phyloP scores from a whole-genome alignment of 2,329 filamentous ascomycete species.

The Epichloe sp. region DNA sequence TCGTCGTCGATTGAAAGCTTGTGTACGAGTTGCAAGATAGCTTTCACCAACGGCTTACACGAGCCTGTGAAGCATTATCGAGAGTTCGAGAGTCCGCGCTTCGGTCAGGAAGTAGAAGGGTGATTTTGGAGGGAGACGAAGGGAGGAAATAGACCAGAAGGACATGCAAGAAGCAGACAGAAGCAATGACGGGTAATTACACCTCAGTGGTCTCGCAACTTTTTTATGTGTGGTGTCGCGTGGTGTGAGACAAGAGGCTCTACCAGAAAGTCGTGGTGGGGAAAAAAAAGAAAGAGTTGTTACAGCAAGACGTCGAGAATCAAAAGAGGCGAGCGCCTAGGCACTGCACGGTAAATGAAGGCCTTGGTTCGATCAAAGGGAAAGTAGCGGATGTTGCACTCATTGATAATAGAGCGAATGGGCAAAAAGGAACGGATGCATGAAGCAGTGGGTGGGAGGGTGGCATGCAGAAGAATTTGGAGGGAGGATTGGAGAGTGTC shows the following conservation, averaged over 20 bases:
- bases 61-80: constrained; percentile 10
- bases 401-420: background rate
- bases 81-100: background rate
- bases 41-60: constrained; percentile 9
- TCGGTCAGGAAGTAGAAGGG: background rate
- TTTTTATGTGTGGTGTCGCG: background rate
- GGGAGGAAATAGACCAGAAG: background rate
- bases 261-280: background rate
- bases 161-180: background rate
- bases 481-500: background rate
- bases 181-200: constrained; percentile 3
- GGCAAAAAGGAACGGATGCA: background rate
- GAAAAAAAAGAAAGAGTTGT: background rate
- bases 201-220: background rate
- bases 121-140: background rate
- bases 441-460: background rate
- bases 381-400: background rate
- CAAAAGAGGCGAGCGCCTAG: background rate
- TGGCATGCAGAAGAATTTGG: background rate
- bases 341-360: background rate
- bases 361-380: background rate
- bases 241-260: background rate
- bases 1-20: constrained; percentile 1
- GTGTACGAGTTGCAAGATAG: constrained; percentile 7
- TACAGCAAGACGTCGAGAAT: background rate